These are phyloP conservation scores for Dalbergia oliveri DNA, from an alignment of 306 rosid species.

Conservation along the genomic window DNA sequence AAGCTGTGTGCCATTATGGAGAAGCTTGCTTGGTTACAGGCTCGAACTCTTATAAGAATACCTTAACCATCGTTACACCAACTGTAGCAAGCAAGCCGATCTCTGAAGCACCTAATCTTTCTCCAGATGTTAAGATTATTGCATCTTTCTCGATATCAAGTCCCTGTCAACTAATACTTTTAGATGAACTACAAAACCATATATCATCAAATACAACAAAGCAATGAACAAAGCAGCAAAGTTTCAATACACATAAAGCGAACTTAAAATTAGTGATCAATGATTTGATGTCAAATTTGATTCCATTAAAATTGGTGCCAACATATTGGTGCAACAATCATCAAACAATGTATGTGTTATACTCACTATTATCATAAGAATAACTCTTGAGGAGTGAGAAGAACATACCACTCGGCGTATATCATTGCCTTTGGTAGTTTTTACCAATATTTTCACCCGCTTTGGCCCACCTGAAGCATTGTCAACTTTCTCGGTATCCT, in stretches of 20 bases:
- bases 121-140: constrained; percentile 77
- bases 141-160: constrained; percentile 78
- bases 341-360: background rate
- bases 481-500: constrained; percentile 73
- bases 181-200: constrained; percentile 38
- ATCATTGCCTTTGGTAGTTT: constrained; percentile 71
- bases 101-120: constrained; percentile 85
- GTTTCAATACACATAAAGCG: background rate
- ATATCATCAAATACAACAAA: constrained; percentile 13
- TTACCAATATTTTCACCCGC: constrained; percentile 65
- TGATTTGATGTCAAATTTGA: background rate
- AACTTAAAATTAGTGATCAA: background rate
- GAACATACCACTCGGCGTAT: constrained; percentile 85
- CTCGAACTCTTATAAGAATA: constrained; percentile 39
- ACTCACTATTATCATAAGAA: constrained; percentile 1
- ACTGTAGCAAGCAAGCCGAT: constrained; percentile 93
- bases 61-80: constrained; percentile 85
- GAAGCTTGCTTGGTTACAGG: constrained; percentile 34
- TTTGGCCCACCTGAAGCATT: constrained; percentile 48
- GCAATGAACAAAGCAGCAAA: background rate
- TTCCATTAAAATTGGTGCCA: background rate
- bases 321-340: background rate
- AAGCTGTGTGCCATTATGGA: constrained; percentile 14
- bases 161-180: constrained; percentile 62
- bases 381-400: background rate